phyloP scores from a whole-genome alignment of 305 asterid genomes.

The Plantago coronopus region DNA sequence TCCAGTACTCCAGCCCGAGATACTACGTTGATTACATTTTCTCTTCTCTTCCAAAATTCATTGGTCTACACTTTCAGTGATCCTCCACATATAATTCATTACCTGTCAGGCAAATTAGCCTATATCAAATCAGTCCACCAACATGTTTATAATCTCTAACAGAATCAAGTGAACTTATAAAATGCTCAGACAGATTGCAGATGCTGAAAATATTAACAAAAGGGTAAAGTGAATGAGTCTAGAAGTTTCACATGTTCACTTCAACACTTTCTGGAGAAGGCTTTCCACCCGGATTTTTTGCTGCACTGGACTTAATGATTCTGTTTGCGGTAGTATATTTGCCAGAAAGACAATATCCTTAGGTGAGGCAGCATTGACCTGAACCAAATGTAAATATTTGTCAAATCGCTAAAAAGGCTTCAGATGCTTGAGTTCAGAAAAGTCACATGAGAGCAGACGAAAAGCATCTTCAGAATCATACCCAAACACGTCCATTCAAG shows the following conservation, averaged over 20 bases:
- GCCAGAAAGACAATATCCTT: conserved; percentile 64
- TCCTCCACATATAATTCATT: background rate
- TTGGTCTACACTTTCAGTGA: background rate
- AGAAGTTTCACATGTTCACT: conserved; percentile 25
- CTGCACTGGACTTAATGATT: conserved; percentile 69
- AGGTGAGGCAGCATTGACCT: conserved; percentile 80
- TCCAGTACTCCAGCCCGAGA: background rate
- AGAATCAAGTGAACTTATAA: background rate
- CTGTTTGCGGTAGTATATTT: conserved; percentile 77
- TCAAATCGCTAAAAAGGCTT: conserved; percentile 5
- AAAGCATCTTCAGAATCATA: conserved; percentile 30
- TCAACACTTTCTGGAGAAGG: conserved; percentile 58
- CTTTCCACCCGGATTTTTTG: conserved; percentile 79
- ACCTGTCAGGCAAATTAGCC: background rate
- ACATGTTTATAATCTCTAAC: background rate
- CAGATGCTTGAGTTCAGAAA: conserved; percentile 4
- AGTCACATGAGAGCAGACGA: conserved; percentile 10
- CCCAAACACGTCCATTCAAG: conserved; percentile 94
- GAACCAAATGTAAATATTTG: conserved; percentile 13
- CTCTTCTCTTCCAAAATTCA: background rate
- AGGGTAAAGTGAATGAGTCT: background rate
- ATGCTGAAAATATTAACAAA: conserved; percentile 11
- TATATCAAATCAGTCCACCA: background rate
- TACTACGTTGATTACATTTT: background rate
- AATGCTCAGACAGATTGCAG: background rate